Evolutionary conservation across 176 grass and related monocot species (phyloP).

Genomic region (Guadua angustifolia): DNA sequence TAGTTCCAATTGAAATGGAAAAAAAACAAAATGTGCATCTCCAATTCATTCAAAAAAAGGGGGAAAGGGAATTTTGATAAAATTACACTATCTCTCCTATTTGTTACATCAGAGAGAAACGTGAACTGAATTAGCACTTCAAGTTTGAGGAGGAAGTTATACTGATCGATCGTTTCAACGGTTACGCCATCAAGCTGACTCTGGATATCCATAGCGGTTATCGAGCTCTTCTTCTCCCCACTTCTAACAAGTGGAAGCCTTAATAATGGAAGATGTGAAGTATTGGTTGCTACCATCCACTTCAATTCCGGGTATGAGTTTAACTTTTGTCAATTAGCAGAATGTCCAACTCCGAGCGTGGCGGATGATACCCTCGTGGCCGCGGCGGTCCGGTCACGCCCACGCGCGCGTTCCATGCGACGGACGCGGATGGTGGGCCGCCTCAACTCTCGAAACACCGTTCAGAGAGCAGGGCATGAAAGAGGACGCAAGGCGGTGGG

Average conservation of each 20-base stretch:
- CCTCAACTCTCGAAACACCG: too few relatives aligned
- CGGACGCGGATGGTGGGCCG: too few relatives aligned
- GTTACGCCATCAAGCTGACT: slow-evolving; percentile 54
- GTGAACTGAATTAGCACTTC: background rate
- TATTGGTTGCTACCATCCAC: background rate
- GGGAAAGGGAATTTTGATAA: background rate
- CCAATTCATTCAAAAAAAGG: too few relatives aligned
- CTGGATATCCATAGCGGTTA: slow-evolving; percentile 49
- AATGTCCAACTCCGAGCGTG: too few relatives aligned
- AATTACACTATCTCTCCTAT: background rate
- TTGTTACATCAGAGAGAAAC: background rate
- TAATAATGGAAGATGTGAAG: slow-evolving; percentile 8
- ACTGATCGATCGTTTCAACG: slow-evolving; percentile 44
- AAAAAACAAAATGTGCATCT: background rate
- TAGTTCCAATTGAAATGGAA: background rate
- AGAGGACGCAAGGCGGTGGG: too few relatives aligned
- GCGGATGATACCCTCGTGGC: too few relatives aligned
- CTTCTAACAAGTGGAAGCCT: slow-evolving; percentile 67
- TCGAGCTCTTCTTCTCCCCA: slow-evolving; percentile 58
- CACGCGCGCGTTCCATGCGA: too few relatives aligned
- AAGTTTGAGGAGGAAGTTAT: background rate
- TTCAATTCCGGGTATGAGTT: background rate
- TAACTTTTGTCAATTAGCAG: too few relatives aligned
- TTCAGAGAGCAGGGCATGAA: too few relatives aligned
- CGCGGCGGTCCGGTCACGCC: too few relatives aligned